Base-by-base conservation (phyloP, 345 rosid genomes). In the Nasturtium officinale region DNA sequence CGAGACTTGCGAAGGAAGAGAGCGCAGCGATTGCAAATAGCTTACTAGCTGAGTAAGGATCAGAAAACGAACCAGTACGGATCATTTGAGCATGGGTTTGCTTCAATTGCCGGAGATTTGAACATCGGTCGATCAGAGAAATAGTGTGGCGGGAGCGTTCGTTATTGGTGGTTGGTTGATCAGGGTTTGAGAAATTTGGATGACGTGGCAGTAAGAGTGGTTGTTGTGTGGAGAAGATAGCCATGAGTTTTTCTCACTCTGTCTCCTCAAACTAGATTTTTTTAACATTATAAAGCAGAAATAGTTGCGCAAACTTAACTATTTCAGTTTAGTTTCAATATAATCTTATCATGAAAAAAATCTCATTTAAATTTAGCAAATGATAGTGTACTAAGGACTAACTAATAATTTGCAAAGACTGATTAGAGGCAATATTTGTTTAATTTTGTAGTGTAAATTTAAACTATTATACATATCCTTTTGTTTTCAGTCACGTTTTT, bases 61-160 rank as follows among this genome's bases (percentile, higher is more conserved):
- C 80, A 23, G 65, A 13, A 2, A 61, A 13, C 4, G 65, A 23
- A 45, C 85, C 85, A 1, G 72, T 54, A 4, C 90, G 90, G 59
- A 87, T 78, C 87, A 89, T 85, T 1, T 77, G 86, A 58, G 86
- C 87, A 72, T 89, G 96, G 61, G 79, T 73, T 78, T 87, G 83
- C 78, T 84, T 82, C 12, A 85, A 72, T 17, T 87, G 86, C 43
- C 74, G 76, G 4, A 71, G 11, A 16, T 61, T 65, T 61, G 77
- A 45, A 79, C 88, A 87, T 68, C 61, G 77, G 54, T 82, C 78
- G 69, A 86, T 71, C 12, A 75, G 80, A 15, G 83, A 65, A 25
- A 74, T 57, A 12, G 69, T 58, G 18, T 57, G 81, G 68, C 76
- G 82, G 53, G 61, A 67, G 42, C 59, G 75, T 75, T 76, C 79